These are phyloP conservation scores for Porcisia hertigi DNA, from an alignment of 208 protist genomes.

Conservation along the genomic window DNA sequence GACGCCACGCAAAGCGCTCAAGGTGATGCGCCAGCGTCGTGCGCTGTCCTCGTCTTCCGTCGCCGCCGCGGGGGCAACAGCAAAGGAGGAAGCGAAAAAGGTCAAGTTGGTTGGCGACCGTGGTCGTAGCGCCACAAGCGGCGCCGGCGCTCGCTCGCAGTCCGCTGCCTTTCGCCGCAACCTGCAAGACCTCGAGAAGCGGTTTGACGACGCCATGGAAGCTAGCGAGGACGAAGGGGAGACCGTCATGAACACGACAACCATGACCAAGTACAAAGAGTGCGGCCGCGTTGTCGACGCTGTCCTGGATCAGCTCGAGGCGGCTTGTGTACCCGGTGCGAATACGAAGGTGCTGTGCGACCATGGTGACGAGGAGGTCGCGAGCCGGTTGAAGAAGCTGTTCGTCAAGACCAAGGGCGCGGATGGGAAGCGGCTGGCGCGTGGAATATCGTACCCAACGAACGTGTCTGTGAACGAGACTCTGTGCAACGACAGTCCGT, in stretches of 20 bases:
- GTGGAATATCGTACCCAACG: constrained; percentile 97
- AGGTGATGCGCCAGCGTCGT: constrained; percentile 22
- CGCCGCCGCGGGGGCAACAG: neutral
- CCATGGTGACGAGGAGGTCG: constrained; percentile 59
- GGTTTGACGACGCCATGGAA: constrained; percentile 64
- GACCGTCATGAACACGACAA: constrained; percentile 83
- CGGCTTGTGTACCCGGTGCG: constrained; percentile 68
- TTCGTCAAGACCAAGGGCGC: constrained; percentile 77
- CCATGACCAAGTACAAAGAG: constrained; percentile 96
- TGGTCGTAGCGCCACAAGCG: constrained; percentile 7
- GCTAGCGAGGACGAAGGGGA: constrained; percentile 71
- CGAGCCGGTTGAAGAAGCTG: constrained; percentile 44
- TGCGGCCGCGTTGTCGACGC: constrained; percentile 92
- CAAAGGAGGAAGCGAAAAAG: neutral
- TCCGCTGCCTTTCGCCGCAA: constrained; percentile 54
- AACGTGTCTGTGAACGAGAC: constrained; percentile 97
- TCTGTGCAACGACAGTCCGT: constrained; percentile 96
- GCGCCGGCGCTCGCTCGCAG: constrained; percentile 11
- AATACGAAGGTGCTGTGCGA: constrained; percentile 78
- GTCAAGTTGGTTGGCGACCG: constrained; percentile 5
- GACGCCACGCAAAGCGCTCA: constrained; percentile 26
- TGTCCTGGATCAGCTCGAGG: constrained; percentile 81
- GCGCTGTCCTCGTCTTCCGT: constrained; percentile 4
- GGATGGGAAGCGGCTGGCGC: constrained; percentile 57
- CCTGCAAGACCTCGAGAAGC: constrained; percentile 53